Base-by-base conservation (phyloP, 208 protist genomes). In the Herpetomonas muscarum region DNA sequence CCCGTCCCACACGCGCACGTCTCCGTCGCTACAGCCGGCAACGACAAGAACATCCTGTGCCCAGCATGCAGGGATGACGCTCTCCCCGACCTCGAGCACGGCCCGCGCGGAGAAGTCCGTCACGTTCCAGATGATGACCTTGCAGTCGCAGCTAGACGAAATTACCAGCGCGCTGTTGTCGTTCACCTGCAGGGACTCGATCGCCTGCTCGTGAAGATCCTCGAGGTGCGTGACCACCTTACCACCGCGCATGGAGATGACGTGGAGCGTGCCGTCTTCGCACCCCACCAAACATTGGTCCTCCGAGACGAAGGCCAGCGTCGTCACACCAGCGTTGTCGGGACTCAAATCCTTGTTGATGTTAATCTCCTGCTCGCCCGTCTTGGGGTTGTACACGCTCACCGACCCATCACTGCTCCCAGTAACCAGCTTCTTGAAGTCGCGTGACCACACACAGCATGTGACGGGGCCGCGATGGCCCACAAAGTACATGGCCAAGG, bases 341-440 rank as follows among this genome's bases (percentile, higher is more conserved):
- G 79, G 63, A 58, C 80, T 88, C 1, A 96, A 60, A 39, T 90
- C 83, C 39, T 90, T 90, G 28, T 63, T 46, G 13, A 92, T 68
- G 52, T 46, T 62, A 10, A 64, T 15, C 61, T 92, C 81, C 49
- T 78, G 70, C 32, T 80, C 76, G 15, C 84, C 86, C 0, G 88
- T 94, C 56, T 96, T 94, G 31, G 95, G 94, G 47, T 85, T 85
- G 87, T 94, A 98, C 21, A 98, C 63, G 25, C 70, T 75, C 17
- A 98, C 62, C 4, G 80, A 83, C 15, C 82, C 79, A 64, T 98
- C 97, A 28, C 90, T 90, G 58, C 85, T 92, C 42, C 83, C 93
- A 0, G 96, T 97, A 1, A 98, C 31, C 17, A 98, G 49, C 53
- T 78, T 74, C 58, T 97, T 97, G 44, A 87, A 61, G 60, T 97